A percentile compares a stretch with the other conserved stretches of the same genome.
Evolutionary conservation across 176 grass and related monocot species (phyloP).

Genomic region (Themeda triandra): DNA sequence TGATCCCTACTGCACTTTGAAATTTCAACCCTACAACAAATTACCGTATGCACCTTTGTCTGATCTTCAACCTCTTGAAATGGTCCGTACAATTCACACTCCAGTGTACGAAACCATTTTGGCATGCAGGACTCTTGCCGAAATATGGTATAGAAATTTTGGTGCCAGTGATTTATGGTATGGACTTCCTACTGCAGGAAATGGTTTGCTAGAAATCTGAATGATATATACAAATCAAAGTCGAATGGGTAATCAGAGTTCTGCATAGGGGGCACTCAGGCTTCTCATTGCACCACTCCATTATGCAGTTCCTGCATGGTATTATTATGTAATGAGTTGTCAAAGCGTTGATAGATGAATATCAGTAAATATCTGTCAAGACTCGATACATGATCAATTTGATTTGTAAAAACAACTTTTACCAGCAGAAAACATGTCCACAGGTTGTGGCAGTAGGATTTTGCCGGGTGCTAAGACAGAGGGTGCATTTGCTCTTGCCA

Average conservation of each 20-base stretch:
- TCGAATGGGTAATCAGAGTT: slow-evolving; percentile 86
- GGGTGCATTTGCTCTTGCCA: slow-evolving; percentile 82
- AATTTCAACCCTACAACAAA: slow-evolving; percentile 14
- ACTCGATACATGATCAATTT: background rate
- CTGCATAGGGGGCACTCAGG: slow-evolving; percentile 91
- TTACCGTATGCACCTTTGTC: background rate
- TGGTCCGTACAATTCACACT: background rate
- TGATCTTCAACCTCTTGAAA: background rate
- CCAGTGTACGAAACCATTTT: background rate
- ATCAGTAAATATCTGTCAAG: background rate
- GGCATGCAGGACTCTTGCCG: background rate
- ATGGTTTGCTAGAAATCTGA: slow-evolving; percentile 71
- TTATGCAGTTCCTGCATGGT: slow-evolving; percentile 87
- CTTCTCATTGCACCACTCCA: slow-evolving; percentile 99
- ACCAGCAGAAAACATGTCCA: slow-evolving; percentile 99
- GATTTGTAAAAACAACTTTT: slow-evolving; percentile 1
- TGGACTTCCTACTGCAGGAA: background rate
- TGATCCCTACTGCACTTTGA: background rate
- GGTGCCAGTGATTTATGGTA: background rate
- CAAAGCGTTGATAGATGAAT: background rate
- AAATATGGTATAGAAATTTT: background rate
- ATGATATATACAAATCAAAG: slow-evolving; percentile 95
- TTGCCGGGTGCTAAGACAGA: slow-evolving; percentile 86
- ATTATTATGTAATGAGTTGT: slow-evolving; percentile 5
- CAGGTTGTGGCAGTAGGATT: slow-evolving; percentile 93